Conservation (phyloP, 2,329 filamentous ascomycete species). For the Dendryphion nanum region DNA sequence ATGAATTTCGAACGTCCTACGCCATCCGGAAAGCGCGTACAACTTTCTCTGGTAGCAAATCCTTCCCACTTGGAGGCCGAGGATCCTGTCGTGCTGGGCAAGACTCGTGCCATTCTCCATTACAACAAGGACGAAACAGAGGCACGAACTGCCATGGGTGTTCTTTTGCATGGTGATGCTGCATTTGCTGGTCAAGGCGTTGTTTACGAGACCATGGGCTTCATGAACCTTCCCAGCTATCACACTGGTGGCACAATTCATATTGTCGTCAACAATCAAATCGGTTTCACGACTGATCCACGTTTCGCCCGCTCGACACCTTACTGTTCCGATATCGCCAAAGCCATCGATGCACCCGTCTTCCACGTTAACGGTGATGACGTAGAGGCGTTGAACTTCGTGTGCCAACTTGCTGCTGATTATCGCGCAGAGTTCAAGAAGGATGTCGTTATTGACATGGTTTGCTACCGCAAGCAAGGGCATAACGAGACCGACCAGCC, state of each 20-base stretch:
- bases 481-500: constrained; percentile 99
- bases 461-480: constrained; percentile 98
- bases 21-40: constrained; percentile 97
- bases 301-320: constrained; percentile 95
- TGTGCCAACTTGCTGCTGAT: constrained; percentile 94
- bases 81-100: constrained; percentile 95
- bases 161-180: constrained; percentile 94
- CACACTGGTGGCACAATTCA: constrained; percentile 97
- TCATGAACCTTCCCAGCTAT: constrained; percentile 93
- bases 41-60: constrained; percentile 96
- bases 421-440: constrained; percentile 99
- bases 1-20: constrained; percentile 99
- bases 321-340: constrained; percentile 99
- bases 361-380: constrained; percentile 99
- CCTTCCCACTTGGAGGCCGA: constrained; percentile 97
- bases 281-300: constrained; percentile 98
- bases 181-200: constrained; percentile 95
- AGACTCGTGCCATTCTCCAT: constrained; percentile 96
- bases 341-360: constrained; percentile 95
- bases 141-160: constrained; percentile 88
- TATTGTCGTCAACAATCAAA: constrained; percentile 98
- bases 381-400: constrained; percentile 96
- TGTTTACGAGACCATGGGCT: constrained; percentile 97
- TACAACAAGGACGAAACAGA: constrained; percentile 96
- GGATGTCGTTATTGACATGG: constrained; percentile 95